phyloP scores from a whole-genome alignment of 768 basidiomycete species.

The Tylopilus sp. region DNA sequence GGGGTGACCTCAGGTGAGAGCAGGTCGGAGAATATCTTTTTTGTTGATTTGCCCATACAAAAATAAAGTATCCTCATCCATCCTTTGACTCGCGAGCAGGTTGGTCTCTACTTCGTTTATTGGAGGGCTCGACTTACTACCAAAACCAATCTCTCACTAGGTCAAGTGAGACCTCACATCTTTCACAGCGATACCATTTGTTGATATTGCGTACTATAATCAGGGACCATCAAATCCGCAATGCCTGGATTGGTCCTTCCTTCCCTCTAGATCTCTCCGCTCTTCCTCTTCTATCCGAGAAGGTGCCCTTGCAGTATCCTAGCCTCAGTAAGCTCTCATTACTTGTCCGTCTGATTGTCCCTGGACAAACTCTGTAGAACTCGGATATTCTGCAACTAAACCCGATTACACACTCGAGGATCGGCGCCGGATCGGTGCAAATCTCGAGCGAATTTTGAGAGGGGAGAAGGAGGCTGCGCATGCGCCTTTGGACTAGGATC shows the following conservation, averaged over 20 bases:
- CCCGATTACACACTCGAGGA: conserved; percentile 56
- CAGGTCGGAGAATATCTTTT: neutral
- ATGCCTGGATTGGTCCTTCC: conserved; percentile 71
- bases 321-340: conserved; percentile 49
- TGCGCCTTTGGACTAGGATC: conserved; percentile 39
- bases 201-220: neutral
- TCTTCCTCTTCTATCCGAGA: conserved; percentile 49
- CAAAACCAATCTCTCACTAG: conserved; percentile 31
- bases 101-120: conserved; percentile 29
- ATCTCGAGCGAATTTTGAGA: conserved; percentile 55
- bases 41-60: neutral
- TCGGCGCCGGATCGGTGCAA: conserved; percentile 55
- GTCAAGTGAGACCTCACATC: conserved; percentile 42
- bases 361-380: conserved; percentile 37
- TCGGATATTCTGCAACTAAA: conserved; percentile 62
- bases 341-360: neutral
- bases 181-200: neutral
- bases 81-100: conserved; percentile 69
- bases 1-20: conserved; percentile 61
- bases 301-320: conserved; percentile 66
- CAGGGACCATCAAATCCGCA: conserved; percentile 70
- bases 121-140: neutral
- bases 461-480: conserved; percentile 67
- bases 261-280: conserved; percentile 61
- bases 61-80: conserved; percentile 66